Conservation (phyloP, 2,329 filamentous ascomycete genomes). For the Orbilia brochopaga region DNA sequence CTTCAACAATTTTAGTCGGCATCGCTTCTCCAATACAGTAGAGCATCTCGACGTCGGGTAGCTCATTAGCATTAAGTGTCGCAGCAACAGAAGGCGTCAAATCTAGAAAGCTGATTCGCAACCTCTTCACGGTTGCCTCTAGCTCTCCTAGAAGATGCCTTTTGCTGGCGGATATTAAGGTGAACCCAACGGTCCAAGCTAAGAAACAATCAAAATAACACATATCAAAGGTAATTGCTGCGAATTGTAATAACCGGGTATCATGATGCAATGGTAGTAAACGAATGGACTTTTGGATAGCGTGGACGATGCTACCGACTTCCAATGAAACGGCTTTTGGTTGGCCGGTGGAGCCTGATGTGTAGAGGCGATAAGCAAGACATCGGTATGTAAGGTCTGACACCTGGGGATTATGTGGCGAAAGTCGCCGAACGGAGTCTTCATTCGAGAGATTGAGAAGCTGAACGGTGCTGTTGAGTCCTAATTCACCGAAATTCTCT, state of each 20-base stretch:
- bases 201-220: constrained; percentile 62
- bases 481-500: constrained; percentile 36
- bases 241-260: constrained; percentile 60
- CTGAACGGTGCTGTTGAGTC: constrained; percentile 14
- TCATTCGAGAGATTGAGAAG: constrained; percentile 48
- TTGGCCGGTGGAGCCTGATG: constrained; percentile 59
- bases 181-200: constrained; percentile 60
- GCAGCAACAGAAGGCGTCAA: constrained; percentile 60
- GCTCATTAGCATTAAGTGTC: constrained; percentile 55
- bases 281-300: constrained; percentile 58
- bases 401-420: constrained; percentile 55
- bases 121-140: constrained; percentile 56
- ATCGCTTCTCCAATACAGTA: constrained; percentile 61
- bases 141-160: constrained; percentile 58
- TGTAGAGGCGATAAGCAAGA: constrained; percentile 60
- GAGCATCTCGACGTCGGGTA: constrained; percentile 59
- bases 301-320: constrained; percentile 59
- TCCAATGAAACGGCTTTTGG: constrained; percentile 61
- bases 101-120: constrained; percentile 58
- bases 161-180: constrained; percentile 59
- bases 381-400: constrained; percentile 54
- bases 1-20: constrained; percentile 57
- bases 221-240: constrained; percentile 59
- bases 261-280: constrained; percentile 58
- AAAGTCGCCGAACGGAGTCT: constrained; percentile 26